These are phyloP conservation scores for Tolypocladium cylindrosporum DNA, from an alignment of 2,329 filamentous ascomycete genomes.

Conservation along the genomic window DNA sequence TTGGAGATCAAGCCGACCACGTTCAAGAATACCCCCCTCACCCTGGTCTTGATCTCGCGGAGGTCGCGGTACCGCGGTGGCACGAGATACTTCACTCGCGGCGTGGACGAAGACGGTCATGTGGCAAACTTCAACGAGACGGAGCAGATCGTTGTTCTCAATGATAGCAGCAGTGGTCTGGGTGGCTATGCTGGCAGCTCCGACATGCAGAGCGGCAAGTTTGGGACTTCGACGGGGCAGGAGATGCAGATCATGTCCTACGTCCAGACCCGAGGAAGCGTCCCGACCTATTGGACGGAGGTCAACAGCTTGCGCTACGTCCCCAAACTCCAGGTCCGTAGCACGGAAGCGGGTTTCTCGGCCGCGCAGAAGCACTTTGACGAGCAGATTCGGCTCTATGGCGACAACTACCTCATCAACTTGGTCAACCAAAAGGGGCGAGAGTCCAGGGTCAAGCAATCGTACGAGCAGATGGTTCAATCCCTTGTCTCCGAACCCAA, in stretches of 20 bases:
- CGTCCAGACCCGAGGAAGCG: conserved; percentile 91
- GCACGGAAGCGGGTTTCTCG: conserved; percentile 67
- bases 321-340: conserved; percentile 79
- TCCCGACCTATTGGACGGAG: conserved; percentile 93
- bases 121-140: conserved; percentile 99
- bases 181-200: conserved; percentile 72
- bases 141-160: conserved; percentile 83
- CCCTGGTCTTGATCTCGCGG: conserved; percentile 78
- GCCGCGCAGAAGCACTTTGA: conserved; percentile 82
- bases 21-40: conserved; percentile 76
- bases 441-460: conserved; percentile 79
- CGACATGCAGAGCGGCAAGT: conserved; percentile 65
- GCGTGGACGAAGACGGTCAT: conserved; percentile 84
- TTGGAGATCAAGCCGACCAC: conserved; percentile 79
- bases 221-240: conserved; percentile 46
- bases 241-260: conserved; percentile 90
- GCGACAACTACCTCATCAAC: conserved; percentile 95
- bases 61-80: conserved; percentile 82
- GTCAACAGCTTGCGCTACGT: conserved; percentile 89
- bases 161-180: conserved; percentile 65
- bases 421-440: conserved; percentile 93
- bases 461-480: conserved; percentile 85
- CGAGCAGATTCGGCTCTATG: conserved; percentile 87
- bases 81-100: conserved; percentile 89
- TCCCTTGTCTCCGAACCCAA: conserved; percentile 59